Base-by-base conservation (phyloP, 768 basidiomycete species). In the Naganishia friedmannii region DNA sequence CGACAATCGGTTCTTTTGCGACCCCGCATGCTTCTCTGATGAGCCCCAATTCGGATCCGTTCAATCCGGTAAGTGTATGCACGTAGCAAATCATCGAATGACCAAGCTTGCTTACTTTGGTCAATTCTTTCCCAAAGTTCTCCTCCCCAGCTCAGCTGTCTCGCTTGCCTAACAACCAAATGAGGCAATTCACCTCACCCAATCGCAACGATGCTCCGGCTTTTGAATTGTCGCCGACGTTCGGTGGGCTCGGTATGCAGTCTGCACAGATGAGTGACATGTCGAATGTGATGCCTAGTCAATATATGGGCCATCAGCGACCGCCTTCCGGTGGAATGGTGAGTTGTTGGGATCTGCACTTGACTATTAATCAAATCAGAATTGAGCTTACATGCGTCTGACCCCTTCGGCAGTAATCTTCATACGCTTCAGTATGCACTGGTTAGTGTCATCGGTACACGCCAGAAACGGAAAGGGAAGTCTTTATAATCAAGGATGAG, bases 31-130 rank as follows among this genome's bases (percentile, higher is more conserved):
- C 71, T 37, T 72, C 74, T 34, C 76, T 81, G 76, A 79, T 79
- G 77, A 74, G 73, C 66, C 80, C 80, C 9, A 77, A 71, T 26
- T 77, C 77, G 5, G 80, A 81, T 68, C 80, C 80, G 12, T 81
- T 81, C 72, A 81, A 81, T 66, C 80, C 80, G 29, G 79, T 80
- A 46, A 73, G 78, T 75, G 12, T 39, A 45, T n/a, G n/a, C 7
- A 66, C 21, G 31, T 48, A 9, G 29, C 26, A 31, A 2, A 26
- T 12, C 17, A n/a, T 29, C 15, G 42, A 8, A 42, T 42, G 9
- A 3, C 48, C 4, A 12, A 15, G 12, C 26, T 15, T 53, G 42
- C 65, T 66, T 19, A 53, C 51, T 3, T 53, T 34, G 3, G 10
- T 37, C 29, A 23, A 26, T 26, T 9, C 26, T n/a, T 32, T 54